Evolutionary conservation across 345 rosid species (phyloP).

Genomic region (Dovyalis caffra): DNA sequence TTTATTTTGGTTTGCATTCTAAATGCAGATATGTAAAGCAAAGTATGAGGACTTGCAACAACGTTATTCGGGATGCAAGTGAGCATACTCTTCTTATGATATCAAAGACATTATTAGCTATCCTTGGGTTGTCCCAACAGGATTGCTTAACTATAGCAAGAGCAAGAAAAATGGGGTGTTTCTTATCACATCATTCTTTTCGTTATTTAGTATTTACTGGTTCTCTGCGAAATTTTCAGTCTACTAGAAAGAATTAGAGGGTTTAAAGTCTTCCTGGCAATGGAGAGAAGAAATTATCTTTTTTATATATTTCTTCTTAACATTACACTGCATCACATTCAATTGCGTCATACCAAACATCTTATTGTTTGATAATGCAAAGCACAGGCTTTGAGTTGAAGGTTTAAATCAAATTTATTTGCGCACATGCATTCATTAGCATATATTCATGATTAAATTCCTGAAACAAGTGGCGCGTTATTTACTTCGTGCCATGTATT

Average conservation of each 20-base stretch:
- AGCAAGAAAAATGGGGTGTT: not conserved
- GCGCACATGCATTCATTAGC: not conserved
- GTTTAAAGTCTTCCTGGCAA: not conserved
- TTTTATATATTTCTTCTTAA: not conserved
- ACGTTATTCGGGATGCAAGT: conserved; percentile 70
- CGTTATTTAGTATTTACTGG: not conserved
- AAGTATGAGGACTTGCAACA: conserved; percentile 69
- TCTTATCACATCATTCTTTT: not conserved
- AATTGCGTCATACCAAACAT: not conserved
- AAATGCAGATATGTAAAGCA: conserved; percentile 66
- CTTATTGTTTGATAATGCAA: not conserved
- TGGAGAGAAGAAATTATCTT: not conserved
- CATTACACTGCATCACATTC: not conserved
- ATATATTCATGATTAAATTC: not conserved
- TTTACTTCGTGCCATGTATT: conserved; percentile 11
- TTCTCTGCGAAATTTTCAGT: not conserved
- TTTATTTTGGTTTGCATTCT: not conserved
- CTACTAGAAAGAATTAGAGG: not conserved
- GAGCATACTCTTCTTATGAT: conserved; percentile 19
- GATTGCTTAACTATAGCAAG: not conserved
- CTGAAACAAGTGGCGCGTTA: conserved; percentile 4
- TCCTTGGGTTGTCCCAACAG: not conserved
- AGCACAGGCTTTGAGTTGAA: not conserved
- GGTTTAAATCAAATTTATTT: not conserved
- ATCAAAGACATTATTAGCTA: not conserved